phyloP scores from a whole-genome alignment of 1,284 basidiomycete species.

The Irpex sp. region DNA sequence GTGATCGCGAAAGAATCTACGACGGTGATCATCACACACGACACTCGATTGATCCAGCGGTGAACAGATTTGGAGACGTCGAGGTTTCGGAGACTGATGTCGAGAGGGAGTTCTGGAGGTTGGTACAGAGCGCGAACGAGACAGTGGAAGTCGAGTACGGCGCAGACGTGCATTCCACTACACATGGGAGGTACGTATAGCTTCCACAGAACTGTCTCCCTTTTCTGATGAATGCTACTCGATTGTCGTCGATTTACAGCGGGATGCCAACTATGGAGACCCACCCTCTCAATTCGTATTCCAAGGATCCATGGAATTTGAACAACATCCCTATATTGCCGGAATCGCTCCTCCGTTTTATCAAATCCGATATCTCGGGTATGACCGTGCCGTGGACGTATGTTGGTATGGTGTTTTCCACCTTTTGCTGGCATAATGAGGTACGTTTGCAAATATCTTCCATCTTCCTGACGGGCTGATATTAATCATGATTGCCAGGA shows the following conservation, averaged over 20 bases:
- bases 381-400: slow-evolving; percentile 99
- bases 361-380: slow-evolving; percentile 98
- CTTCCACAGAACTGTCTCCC: slow-evolving; percentile 1
- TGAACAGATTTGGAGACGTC: slow-evolving; percentile 60
- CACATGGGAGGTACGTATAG: slow-evolving; percentile 81
- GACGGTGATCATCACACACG: slow-evolving; percentile 1
- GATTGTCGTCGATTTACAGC: slow-evolving; percentile 40
- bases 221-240: background rate
- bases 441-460: slow-evolving; percentile 33
- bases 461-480: background rate
- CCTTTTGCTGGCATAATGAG: slow-evolving; percentile 99
- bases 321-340: slow-evolving; percentile 94
- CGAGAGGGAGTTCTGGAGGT: slow-evolving; percentile 95
- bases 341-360: slow-evolving; percentile 86
- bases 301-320: slow-evolving; percentile 95
- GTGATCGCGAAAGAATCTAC: slow-evolving; percentile 14
- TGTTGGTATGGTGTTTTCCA: slow-evolving; percentile 98
- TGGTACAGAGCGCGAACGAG: slow-evolving; percentile 86
- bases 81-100: slow-evolving; percentile 84
- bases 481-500: slow-evolving; percentile 48
- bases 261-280: slow-evolving; percentile 95
- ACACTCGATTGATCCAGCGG: slow-evolving; percentile 31
- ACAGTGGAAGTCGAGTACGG: slow-evolving; percentile 99
- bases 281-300: slow-evolving; percentile 83
- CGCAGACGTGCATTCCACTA: slow-evolving; percentile 96